Percentiles rank a stretch among this genome's conserved stretches.
phyloP scores from a whole-genome alignment of 2,329 filamentous ascomycete genomes.

The Sordariomycetes sp. region DNA sequence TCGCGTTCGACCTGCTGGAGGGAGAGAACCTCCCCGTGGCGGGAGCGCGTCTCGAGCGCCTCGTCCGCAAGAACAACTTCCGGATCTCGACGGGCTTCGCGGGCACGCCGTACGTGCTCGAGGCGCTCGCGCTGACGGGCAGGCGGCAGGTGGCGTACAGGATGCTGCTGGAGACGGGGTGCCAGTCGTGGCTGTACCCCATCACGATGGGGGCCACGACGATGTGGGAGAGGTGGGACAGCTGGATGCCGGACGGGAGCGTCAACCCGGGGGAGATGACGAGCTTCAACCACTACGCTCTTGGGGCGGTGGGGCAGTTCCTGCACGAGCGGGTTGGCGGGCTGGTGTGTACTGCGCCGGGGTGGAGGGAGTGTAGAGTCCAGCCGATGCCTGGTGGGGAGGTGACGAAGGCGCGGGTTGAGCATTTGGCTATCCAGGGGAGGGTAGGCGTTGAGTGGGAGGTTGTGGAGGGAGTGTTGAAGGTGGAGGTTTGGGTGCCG shows the following conservation, averaged over 20 bases:
- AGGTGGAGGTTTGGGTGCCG: neutral
- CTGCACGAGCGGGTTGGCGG: neutral
- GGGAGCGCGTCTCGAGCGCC: slow-evolving; percentile 15
- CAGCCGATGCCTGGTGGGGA: neutral
- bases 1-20: slow-evolving; percentile 24
- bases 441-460: neutral
- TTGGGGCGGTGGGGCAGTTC: slow-evolving; percentile 17
- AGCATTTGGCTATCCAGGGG: neutral
- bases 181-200: slow-evolving; percentile 37
- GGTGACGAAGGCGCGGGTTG: neutral
- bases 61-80: slow-evolving; percentile 21
- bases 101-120: slow-evolving; percentile 26
- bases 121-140: slow-evolving; percentile 17
- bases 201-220: slow-evolving; percentile 33
- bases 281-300: slow-evolving; percentile 38
- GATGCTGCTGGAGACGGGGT: slow-evolving; percentile 33
- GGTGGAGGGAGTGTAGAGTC: neutral
- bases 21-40: slow-evolving; percentile 11
- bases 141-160: slow-evolving; percentile 26
- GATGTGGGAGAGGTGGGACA: slow-evolving; percentile 41
- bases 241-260: slow-evolving; percentile 27
- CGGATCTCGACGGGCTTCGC: slow-evolving; percentile 31
- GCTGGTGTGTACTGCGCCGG: neutral
- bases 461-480: neutral
- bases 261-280: slow-evolving; percentile 36